Evolutionary conservation across 2,329 filamentous ascomycete genomes (phyloP), one percentile per base, ranked within the genome.

Genomic region (Ophiobolus disseminans): DNA sequence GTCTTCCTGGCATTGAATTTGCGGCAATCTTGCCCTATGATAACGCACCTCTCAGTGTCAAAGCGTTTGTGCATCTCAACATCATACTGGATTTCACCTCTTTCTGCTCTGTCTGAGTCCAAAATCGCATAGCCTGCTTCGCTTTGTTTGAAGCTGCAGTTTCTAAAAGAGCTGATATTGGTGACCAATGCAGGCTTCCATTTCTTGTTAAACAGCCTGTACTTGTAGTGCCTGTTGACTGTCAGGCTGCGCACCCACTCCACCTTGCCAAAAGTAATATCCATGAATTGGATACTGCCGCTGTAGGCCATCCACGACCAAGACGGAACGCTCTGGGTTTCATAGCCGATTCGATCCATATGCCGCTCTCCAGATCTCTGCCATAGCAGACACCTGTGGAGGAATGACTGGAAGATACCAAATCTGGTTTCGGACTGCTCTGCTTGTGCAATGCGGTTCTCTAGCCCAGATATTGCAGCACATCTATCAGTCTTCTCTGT

Each of bases 381-480:
- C 55, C 51, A 58, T 10, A 58, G 45, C 21, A 57, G 50, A 48
- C 46, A 45, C 43, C 53, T 46, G 38, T 53, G 46, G 25, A 50
- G 40, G 30, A 48, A 53, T 17, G 16, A 38, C 28, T 57, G 9
- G 20, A 57, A 53, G 31, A 53, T 41, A 17, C 53, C 50, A 38
- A 48, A 53, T 47, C 42, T 46, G 34, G 39, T 49, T 32, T 42
- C 4, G 20, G 37, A 50, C 10, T 30, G 16, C 28, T 44, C 19
- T 19, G 40, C 30, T n/a, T 34, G n/a, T 31, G 41, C 35, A 42
- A 57, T 49, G 38, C 50, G 34, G 16, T 11, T 21, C 25, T 44
- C 49, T 45, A 57, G 45, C n/a, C 53, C 50, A 35, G 35, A 47
- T 45, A 57, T 53, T 39, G 53, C 53, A 36, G 48, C 42, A 32